Conservation (phyloP, 768 basidiomycete genomes). For the Boletellus sp. region DNA sequence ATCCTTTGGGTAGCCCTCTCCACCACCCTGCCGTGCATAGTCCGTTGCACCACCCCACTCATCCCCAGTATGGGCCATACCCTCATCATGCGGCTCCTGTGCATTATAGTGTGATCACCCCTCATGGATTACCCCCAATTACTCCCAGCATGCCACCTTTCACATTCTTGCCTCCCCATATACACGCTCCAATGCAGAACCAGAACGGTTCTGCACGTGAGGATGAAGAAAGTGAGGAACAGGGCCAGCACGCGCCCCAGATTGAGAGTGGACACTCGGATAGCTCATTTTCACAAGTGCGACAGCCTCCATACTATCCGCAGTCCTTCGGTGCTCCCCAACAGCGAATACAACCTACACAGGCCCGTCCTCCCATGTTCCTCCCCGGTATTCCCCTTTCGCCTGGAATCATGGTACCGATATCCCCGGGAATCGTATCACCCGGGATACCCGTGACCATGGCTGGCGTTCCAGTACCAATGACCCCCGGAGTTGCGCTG, state of each 20-base stretch:
- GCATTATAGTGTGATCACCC: slow-evolving; percentile 49
- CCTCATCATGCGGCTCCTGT: slow-evolving; percentile 18
- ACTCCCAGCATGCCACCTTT: slow-evolving; percentile 99
- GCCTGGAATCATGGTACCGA: slow-evolving; percentile 26
- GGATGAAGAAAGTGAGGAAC: slow-evolving; percentile 1
- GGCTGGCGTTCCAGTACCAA: slow-evolving; percentile 18
- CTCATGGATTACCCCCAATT: slow-evolving; percentile 84
- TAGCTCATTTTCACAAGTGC: neutral
- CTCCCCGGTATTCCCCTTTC: slow-evolving; percentile 32
- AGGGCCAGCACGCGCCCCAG: neutral
- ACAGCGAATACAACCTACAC: slow-evolving; percentile 23
- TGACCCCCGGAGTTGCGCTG: slow-evolving; percentile 30
- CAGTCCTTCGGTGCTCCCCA: slow-evolving; percentile 13
- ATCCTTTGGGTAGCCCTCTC: slow-evolving; percentile 31
- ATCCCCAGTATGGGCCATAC: slow-evolving; percentile 29
- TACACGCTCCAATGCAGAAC: slow-evolving; percentile 19
- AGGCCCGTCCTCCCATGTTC: slow-evolving; percentile 25
- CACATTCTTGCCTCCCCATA: slow-evolving; percentile 65
- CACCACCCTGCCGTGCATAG: slow-evolving; percentile 32
- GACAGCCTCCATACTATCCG: slow-evolving; percentile 11
- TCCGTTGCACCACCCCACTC: slow-evolving; percentile 29
- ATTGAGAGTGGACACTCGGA: slow-evolving; percentile 7
- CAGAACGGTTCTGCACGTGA: slow-evolving; percentile 17
- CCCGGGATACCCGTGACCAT: slow-evolving; percentile 19
- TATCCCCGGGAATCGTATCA: slow-evolving; percentile 25